phyloP scores from a whole-genome alignment of 2,329 filamentous ascomycete genomes.

The Aspergillus neotritici region DNA sequence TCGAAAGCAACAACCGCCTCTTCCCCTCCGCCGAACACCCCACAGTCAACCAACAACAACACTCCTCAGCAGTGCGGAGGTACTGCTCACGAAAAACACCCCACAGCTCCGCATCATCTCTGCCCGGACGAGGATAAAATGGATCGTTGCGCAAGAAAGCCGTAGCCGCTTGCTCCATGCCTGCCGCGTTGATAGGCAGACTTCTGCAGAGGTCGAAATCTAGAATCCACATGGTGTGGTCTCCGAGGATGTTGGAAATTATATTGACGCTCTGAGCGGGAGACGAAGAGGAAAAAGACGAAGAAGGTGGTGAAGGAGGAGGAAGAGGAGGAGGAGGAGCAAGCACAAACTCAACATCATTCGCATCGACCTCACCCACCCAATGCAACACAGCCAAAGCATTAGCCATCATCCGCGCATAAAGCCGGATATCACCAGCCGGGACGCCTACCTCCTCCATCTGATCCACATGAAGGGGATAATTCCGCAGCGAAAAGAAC shows the following conservation, averaged over 20 bases:
- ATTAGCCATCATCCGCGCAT: constrained; percentile 46
- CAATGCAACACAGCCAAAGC: constrained; percentile 50
- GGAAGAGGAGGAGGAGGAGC: constrained; percentile 13
- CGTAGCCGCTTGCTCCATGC: constrained; percentile 38
- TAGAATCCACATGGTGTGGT: constrained; percentile 42
- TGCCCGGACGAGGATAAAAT: constrained; percentile 44
- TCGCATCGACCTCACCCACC: constrained; percentile 44
- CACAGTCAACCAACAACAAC: background rate
- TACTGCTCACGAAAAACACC: constrained; percentile 23
- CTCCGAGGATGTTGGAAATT: constrained; percentile 21
- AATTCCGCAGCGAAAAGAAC: constrained; percentile 44
- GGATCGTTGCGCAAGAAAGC: constrained; percentile 50
- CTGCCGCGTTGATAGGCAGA: constrained; percentile 36
- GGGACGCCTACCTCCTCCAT: constrained; percentile 42
- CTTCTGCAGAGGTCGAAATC: constrained; percentile 44
- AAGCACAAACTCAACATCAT: constrained; percentile 54
- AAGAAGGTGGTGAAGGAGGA: constrained; percentile 24
- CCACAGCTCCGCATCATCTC: constrained; percentile 16
- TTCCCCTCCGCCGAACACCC: no score
- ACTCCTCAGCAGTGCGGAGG: constrained; percentile 7
- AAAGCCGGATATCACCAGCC: constrained; percentile 18
- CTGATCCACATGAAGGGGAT: constrained; percentile 47
- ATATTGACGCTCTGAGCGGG: background rate
- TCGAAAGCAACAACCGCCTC: no score
- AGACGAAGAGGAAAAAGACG: constrained; percentile 2